Percentiles rank a stretch among this genome's conserved stretches.
Conservation (phyloP, 768 basidiomycete genomes). For the Lentinula sp. region DNA sequence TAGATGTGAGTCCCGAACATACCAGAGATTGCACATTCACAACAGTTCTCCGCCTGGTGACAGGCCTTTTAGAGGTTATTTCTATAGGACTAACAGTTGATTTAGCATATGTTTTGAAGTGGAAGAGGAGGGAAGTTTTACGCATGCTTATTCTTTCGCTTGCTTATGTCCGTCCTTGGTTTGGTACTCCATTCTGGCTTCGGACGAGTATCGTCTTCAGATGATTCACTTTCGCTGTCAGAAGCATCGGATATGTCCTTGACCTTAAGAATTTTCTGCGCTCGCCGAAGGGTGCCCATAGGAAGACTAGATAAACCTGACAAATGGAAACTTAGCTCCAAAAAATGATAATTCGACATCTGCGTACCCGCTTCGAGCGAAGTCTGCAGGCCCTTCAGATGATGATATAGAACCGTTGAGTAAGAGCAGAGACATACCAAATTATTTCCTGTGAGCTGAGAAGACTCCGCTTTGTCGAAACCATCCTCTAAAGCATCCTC, state of each 20-base stretch:
- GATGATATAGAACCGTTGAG: not conserved
- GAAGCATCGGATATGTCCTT: constrained; percentile 27
- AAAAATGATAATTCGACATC: not conserved
- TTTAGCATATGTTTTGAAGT: constrained; percentile 3
- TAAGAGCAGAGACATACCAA: constrained; percentile 16
- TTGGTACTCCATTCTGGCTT: constrained; percentile 37
- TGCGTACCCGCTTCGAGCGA: constrained; percentile 10
- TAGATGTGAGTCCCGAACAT: constrained; percentile 18
- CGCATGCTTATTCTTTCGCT: constrained; percentile 83
- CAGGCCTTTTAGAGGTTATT: constrained; percentile 79
- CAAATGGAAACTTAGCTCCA: not conserved
- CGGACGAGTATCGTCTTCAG: constrained; percentile 25
- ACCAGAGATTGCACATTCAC: constrained; percentile 66
- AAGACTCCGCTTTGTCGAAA: constrained; percentile 19
- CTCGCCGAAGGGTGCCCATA: constrained; percentile 57
- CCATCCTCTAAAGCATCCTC: constrained; percentile 37
- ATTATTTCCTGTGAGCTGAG: constrained; percentile 21
- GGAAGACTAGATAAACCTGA: constrained; percentile 57
- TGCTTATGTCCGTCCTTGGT: constrained; percentile 40
- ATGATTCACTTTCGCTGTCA: constrained; percentile 6
- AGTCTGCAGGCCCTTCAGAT: constrained; percentile 9
- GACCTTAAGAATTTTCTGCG: constrained; percentile 49
- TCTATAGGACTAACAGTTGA: constrained; percentile 58
- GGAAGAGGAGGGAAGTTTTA: constrained; percentile 33
- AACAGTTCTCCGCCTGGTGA: constrained; percentile 63